Evolutionary conservation across 352 stramenopile genomes (phyloP).

Genomic region (Pythium coloratum): DNA sequence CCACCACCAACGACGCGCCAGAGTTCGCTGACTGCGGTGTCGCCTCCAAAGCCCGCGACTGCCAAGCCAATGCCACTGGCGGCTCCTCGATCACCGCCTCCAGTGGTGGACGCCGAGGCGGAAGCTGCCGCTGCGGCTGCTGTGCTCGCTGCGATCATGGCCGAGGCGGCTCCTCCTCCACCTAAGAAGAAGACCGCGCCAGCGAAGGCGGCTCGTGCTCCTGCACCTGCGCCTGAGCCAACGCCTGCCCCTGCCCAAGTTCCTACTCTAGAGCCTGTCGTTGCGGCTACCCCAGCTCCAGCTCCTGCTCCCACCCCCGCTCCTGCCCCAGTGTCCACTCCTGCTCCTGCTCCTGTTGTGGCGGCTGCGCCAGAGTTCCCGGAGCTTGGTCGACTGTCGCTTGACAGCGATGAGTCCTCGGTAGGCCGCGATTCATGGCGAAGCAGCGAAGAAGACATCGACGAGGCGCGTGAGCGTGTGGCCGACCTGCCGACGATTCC

Average conservation of each 20-base stretch:
- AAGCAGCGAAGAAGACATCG: conserved; percentile 30
- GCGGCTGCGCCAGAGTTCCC: conserved; percentile 1
- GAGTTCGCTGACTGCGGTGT: conserved; percentile 8
- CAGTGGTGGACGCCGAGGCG: conserved; percentile 1
- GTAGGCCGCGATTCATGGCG: conserved; percentile 21
- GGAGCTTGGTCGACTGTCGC: conserved; percentile 2
- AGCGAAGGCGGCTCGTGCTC: conserved; percentile 23
- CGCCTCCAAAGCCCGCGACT: background rate
- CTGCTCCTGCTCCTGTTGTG: background rate
- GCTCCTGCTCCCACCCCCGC: conserved; percentile 10
- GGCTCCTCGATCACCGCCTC: conserved; percentile 4
- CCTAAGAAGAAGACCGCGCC: conserved; percentile 12
- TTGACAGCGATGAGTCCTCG: conserved; percentile 14
- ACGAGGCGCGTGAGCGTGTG: conserved; percentile 23
- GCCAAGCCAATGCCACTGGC: conserved; percentile 1
- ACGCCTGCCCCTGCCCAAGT: background rate
- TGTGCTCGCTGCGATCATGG: conserved; percentile 1
- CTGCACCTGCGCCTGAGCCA: conserved; percentile 19
- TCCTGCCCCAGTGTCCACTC: background rate
- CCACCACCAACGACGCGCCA: conserved; percentile 15
- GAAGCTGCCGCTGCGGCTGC: conserved; percentile 1
- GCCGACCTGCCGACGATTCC: conserved; percentile 4
- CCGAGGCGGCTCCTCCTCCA: conserved; percentile 4
- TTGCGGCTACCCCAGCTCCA: conserved; percentile 15
- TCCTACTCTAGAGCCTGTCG: background rate